Conservation (phyloP, 192 early-diverging fungal species). For the Backusella circina region DNA sequence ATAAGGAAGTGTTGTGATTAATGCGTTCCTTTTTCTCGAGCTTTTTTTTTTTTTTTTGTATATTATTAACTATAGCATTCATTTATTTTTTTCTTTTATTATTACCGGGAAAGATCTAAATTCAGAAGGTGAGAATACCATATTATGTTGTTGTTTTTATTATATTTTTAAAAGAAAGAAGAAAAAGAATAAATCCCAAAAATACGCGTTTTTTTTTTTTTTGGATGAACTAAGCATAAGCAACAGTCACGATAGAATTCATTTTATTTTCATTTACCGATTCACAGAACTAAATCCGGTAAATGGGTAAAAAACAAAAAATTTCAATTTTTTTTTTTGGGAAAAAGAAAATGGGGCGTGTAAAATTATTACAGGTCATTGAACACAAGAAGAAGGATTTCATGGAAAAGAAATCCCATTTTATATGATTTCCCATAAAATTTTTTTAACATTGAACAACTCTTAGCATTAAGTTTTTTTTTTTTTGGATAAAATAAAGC, state of each 20-base stretch:
- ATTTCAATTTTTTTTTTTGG: neutral
- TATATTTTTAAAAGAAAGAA: neutral
- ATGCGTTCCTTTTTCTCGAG: constrained; percentile 47
- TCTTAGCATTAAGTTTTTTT: neutral
- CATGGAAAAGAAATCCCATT: neutral
- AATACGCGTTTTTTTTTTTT: neutral
- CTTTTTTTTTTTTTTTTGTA: constrained; percentile 32
- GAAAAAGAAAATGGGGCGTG: neutral
- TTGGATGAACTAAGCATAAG: neutral
- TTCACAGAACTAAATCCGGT: neutral
- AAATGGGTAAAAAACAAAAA: neutral
- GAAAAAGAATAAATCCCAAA: neutral
- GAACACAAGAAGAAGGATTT: neutral
- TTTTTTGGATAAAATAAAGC: neutral
- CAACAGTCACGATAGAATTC: neutral
- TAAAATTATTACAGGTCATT: neutral
- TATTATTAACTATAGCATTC: neutral
- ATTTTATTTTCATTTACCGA: neutral
- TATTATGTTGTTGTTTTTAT: neutral
- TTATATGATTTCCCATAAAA: neutral
- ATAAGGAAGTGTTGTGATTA: constrained; percentile 66
- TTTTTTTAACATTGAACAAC: neutral
- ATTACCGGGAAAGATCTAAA: constrained; percentile 53
- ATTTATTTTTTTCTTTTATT: constrained; percentile 1
- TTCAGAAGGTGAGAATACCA: constrained; percentile 19